A percentile compares a stretch with the other conserved stretches of the same genome.
phyloP scores from a whole-genome alignment of 768 basidiomycete genomes.

The Phanerodontia chrysosporium region DNA sequence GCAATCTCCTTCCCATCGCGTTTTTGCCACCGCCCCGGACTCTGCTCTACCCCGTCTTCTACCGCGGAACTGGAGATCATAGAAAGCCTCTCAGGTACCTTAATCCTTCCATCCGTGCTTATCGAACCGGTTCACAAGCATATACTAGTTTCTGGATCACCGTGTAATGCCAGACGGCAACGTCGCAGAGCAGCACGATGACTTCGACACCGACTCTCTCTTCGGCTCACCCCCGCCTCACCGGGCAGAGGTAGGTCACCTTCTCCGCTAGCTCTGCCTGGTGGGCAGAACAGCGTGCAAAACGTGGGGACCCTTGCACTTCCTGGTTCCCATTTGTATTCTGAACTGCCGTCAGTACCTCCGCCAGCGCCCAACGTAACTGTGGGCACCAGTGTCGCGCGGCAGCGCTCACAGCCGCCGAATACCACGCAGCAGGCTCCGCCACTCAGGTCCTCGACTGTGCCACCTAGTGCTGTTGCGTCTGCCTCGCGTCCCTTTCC shows the following conservation, averaged over 20 bases:
- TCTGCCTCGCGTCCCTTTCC: conserved; percentile 22
- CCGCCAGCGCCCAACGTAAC: conserved; percentile 18
- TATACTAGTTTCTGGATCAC: conserved; percentile 4
- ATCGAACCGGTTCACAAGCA: not conserved
- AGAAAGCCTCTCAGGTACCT: not conserved
- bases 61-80: not conserved
- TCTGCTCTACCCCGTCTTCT: not conserved
- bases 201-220: conserved; percentile 65
- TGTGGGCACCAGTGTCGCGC: conserved; percentile 12
- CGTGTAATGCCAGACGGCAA: conserved; percentile 15
- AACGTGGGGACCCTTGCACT: conserved; percentile 98
- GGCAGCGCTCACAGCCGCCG: conserved; percentile 19
- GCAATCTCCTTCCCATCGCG: not conserved
- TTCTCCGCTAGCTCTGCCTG: conserved; percentile 60
- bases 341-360: conserved; percentile 78
- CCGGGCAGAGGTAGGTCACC: conserved; percentile 74
- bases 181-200: conserved; percentile 18
- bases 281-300: conserved; percentile 51
- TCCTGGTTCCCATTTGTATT: conserved; percentile 88
- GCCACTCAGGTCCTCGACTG: conserved; percentile 9
- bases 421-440: conserved; percentile 12
- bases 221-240: conserved; percentile 75
- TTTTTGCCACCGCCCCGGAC: not conserved
- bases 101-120: not conserved
- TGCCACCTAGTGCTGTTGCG: conserved; percentile 15